Evolutionary conservation across 305 asterid genomes (phyloP), one percentile per base, ranked within the genome.

Genomic region (Fraxinus greggii): DNA sequence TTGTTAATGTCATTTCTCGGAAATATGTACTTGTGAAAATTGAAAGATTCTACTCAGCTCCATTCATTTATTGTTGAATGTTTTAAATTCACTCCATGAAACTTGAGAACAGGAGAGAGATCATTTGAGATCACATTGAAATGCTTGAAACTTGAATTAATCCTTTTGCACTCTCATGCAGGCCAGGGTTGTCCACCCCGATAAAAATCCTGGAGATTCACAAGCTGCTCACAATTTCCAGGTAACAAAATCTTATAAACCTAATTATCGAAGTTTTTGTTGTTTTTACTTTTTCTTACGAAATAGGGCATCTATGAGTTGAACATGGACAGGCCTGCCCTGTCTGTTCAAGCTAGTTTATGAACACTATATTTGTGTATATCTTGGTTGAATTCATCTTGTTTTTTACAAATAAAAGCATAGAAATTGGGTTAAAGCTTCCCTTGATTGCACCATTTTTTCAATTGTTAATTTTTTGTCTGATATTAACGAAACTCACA

Each of bases 101-200:
- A 80, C 19, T 76, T 85, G 45, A 63, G 59, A 72, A 51, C 65
- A 65, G 23, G 33, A 67, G 80, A 38, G 56, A 65, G 15, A 7
- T 77, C 74, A 9, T 84, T 12, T 38, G 3, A 79, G 29, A 12
- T 35, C 17, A n/a, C 48, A 17, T 76, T 75, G 78, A 40, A 32
- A 61, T 45, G 19, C 72, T 65, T 48, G 69, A 78, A 42, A 8
- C 17, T 75, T 76, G 56, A 73, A 77, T 15, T 3, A n/a, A 17
- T 74, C 48, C 5, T 38, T 56, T 63, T 48, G 1, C 78, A 29
- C 26, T 63, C 79, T 80, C 40, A 45, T 78, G 67, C 83, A 93
- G 97, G 97, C 97, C 83, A 94, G 92, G 86, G 81, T 85, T 75
- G 93, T 90, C 45, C 98, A 94, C 83, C 97, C 98, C 33, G 98